Evolutionary conservation across 108 stramenopile species (phyloP).

Genomic region (Nitzschia inconspicua): DNA sequence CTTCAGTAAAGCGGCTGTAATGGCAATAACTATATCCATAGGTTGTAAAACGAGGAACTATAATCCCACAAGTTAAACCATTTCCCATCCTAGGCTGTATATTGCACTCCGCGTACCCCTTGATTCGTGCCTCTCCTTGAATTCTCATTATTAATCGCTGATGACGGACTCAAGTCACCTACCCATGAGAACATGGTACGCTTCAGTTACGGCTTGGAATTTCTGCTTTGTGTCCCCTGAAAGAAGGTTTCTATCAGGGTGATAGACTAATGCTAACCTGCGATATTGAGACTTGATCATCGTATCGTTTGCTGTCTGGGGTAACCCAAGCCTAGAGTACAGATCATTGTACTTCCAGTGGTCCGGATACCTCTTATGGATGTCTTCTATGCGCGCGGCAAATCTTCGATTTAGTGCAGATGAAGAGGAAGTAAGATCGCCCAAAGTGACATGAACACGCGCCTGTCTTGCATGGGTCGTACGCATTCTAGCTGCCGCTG

Average conservation of each 20-base stretch:
- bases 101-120: no score
- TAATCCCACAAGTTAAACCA: no score
- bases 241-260: conserved; percentile 40
- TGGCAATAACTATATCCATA: no score
- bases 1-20: no score
- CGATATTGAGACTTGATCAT: conserved; percentile 39
- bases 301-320: conserved; percentile 1
- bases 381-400: conserved; percentile 12
- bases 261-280: conserved; percentile 32
- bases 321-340: conserved; percentile 39
- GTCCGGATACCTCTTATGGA: conserved; percentile 10
- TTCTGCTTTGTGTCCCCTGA: conserved; percentile 22
- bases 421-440: not conserved
- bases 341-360: conserved; percentile 39
- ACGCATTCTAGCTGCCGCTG: conserved; percentile 33
- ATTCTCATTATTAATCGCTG: no score
- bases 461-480: no score
- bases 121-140: no score
- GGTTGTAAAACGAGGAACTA: no score
- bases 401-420: not conserved
- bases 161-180: no score
- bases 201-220: conserved; percentile 48
- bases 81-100: no score
- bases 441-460: not conserved
- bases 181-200: conserved; percentile 26